Base-by-base conservation (phyloP, 2,329 filamentous ascomycete species). In the Elsinoe australis region DNA sequence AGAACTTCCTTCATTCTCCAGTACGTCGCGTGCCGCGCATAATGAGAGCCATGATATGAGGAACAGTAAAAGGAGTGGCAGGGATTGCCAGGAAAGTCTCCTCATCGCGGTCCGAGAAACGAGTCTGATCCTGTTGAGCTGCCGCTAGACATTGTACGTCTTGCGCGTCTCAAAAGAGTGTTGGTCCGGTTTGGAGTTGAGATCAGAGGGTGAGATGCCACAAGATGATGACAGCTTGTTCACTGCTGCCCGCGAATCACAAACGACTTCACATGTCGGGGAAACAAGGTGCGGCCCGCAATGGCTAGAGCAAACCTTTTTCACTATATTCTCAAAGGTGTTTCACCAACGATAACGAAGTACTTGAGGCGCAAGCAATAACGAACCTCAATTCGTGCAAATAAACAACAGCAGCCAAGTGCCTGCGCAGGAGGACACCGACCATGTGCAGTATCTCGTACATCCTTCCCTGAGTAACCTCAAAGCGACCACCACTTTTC, bases 211-310 rank as follows among this genome's bases (percentile, higher is more conserved):
- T 8, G 22, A 33, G 17, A 15, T 38, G 33, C 18, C 17, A 34
- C 8, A 38, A 21, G 48, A 50, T 45, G 38, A 50, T 50, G 48
- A 50, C 48, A 50, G 48, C 48, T 50, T 50, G 39, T 46, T 44
- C 24, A 17, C 10, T 9, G 15, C 28, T 44, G 39, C 39, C 39
- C 38, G 38, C 38, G 17, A 44, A 44, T 32, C 39, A 32, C 12
- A 18, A 19, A 32, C 39, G 21, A 17, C 39, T 28, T 44, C 39
- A 44, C 39, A 32, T 44, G 26, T 21, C 17, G 26, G 22, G 28
- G 15, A 19, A 14, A 15, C 17, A 21, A 9, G 14, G 10, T 12
- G 2, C 17, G 39, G n/a, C 26, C 18, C 17, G 3, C 15, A 12
- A 41, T n/a, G 21, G 10, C 36, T 5, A 28, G 6, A 18, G 12